Percentiles rank a stretch among this genome's conserved stretches.
Conservation (phyloP, 2,329 filamentous ascomycete species). For the Fusarium bulbicola region DNA sequence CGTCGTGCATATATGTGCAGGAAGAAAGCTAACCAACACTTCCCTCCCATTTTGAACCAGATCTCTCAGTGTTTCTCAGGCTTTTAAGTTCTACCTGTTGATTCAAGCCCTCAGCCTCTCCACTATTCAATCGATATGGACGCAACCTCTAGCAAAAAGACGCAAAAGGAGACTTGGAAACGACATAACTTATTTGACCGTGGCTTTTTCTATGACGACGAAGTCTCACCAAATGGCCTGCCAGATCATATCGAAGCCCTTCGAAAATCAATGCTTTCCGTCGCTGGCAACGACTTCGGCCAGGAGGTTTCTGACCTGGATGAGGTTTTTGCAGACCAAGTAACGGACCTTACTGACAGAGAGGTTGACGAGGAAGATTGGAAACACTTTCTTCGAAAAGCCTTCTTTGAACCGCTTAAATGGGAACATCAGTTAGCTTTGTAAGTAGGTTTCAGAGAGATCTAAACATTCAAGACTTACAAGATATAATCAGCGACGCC, state of each 20-base stretch:
- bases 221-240: background rate
- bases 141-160: background rate
- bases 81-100: fast-evolving
- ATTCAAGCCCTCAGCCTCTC: background rate
- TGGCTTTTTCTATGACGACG: background rate
- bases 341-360: background rate
- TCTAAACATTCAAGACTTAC: no score
- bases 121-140: background rate
- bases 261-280: background rate
- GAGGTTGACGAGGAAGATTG: fast-evolving
- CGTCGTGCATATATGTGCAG: background rate
- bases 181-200: background rate
- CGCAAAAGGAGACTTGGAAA: background rate
- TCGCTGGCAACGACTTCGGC: background rate
- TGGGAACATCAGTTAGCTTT: no score
- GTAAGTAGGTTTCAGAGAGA: no score
- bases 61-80: fast-evolving
- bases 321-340: background rate
- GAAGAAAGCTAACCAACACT: background rate
- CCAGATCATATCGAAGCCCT: background rate
- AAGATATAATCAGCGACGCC: no score
- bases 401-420: background rate
- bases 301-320: background rate
- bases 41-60: background rate
- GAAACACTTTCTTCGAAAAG: background rate